Conservation (phyloP, 192 early-diverging fungal species). For the Phlyctochytrium planicorne region DNA sequence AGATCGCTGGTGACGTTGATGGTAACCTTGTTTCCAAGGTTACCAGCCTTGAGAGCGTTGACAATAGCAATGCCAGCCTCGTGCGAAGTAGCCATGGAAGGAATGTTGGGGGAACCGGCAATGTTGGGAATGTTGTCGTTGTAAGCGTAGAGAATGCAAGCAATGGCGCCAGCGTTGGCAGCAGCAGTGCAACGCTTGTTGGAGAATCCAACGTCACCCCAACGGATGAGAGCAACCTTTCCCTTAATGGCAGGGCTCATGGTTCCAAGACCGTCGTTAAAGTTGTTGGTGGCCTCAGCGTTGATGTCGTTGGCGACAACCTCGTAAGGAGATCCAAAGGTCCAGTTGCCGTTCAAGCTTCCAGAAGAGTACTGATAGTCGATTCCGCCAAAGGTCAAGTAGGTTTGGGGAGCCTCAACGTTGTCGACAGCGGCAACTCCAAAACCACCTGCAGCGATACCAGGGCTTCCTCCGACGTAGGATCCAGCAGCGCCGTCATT, state of each 20-base stretch:
- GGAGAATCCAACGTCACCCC: slow-evolving; percentile 9
- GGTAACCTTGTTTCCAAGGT: slow-evolving; percentile 22
- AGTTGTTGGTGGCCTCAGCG: slow-evolving; percentile 19
- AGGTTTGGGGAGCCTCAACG: background rate
- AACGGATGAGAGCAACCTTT: slow-evolving; percentile 17
- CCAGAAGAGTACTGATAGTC: background rate
- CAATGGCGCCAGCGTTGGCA: slow-evolving; percentile 2
- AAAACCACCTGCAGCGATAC: slow-evolving; percentile 6
- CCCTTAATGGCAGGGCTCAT: background rate
- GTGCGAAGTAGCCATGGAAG: slow-evolving; percentile 10
- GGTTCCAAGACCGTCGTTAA: background rate
- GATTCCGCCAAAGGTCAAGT: background rate
- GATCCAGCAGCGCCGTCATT: slow-evolving; percentile 72
- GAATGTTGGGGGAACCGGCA: slow-evolving; percentile 5
- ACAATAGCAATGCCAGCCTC: slow-evolving; percentile 17
- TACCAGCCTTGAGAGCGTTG: slow-evolving; percentile 28
- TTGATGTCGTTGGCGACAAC: slow-evolving; percentile 21
- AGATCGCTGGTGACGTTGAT: slow-evolving; percentile 50
- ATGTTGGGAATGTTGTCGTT: background rate
- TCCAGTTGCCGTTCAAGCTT: background rate
- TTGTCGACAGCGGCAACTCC: slow-evolving; percentile 1
- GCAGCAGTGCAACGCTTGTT: slow-evolving; percentile 12
- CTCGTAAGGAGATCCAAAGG: background rate
- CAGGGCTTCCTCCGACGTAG: slow-evolving; percentile 38
- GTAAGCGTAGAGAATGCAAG: slow-evolving; percentile 19